Conservation (phyloP, 192 early-diverging fungal species). For the Rhizoclosmatium globosum region DNA sequence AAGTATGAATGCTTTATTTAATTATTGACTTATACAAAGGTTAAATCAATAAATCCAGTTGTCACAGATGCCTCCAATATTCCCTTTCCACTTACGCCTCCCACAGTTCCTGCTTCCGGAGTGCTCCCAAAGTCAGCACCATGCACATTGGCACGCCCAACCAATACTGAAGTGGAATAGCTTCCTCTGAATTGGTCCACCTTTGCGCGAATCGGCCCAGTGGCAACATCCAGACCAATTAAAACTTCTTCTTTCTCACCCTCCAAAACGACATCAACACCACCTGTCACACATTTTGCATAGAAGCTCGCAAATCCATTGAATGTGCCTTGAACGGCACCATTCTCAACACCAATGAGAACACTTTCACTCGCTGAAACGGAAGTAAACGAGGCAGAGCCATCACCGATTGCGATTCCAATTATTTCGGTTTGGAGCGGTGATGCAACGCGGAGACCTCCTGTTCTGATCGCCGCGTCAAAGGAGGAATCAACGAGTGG, state of each 20-base stretch:
- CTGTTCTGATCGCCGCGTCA: background rate
- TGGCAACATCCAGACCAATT: background rate
- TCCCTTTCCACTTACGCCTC: background rate
- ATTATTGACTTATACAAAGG: background rate
- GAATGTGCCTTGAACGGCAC: background rate
- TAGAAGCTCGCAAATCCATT: background rate
- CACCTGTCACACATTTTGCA: background rate
- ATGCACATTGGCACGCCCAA: background rate
- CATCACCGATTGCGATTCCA: background rate
- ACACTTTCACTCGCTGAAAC: background rate
- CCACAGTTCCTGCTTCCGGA: background rate
- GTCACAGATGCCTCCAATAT: background rate
- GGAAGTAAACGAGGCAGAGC: background rate
- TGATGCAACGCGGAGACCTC: background rate
- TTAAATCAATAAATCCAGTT: background rate
- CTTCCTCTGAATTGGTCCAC: background rate
- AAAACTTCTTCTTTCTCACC: background rate
- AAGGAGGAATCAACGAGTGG: background rate
- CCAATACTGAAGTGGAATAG: background rate
- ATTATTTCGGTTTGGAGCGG: background rate
- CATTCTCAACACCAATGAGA: background rate
- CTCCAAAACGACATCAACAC: background rate
- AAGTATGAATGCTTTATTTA: background rate
- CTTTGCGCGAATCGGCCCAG: background rate
- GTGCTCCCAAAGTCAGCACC: background rate